Conservation (phyloP, 257 asterid species). For the Rhazya stricta region DNA sequence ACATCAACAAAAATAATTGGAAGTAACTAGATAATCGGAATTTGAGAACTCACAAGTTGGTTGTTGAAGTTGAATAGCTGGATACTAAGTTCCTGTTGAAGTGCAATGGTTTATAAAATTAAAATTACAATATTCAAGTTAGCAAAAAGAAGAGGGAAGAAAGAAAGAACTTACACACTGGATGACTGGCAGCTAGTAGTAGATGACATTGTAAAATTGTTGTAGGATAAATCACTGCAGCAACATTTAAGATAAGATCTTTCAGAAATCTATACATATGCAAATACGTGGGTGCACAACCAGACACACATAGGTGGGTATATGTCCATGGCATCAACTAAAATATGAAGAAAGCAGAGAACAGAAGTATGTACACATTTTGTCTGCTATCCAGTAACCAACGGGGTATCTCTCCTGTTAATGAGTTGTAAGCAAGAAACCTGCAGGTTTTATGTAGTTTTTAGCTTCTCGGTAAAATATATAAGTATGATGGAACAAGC, state of each 20-base stretch:
- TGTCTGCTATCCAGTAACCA: slow-evolving; percentile 40
- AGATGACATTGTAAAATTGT: slow-evolving; percentile 51
- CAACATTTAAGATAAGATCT: slow-evolving; percentile 12
- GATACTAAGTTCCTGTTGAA: slow-evolving; percentile 69
- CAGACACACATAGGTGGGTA: background rate
- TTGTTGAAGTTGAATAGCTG: slow-evolving; percentile 48
- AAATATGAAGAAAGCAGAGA: slow-evolving; percentile 5
- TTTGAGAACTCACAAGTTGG: slow-evolving; percentile 53
- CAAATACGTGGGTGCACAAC: background rate
- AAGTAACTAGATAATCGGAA: background rate
- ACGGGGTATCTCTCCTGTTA: slow-evolving; percentile 62
- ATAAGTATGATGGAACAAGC: background rate
- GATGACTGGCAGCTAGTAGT: slow-evolving; percentile 35
- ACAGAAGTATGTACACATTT: slow-evolving; percentile 44
- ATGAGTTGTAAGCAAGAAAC: slow-evolving; percentile 62
- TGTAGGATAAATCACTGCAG: slow-evolving; percentile 90
- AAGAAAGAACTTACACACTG: slow-evolving; percentile 41
- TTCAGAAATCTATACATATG: background rate
- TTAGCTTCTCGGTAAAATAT: background rate
- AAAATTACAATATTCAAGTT: slow-evolving; percentile 10
- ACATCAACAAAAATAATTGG: background rate
- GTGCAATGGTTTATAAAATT: slow-evolving; percentile 14
- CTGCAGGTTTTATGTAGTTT: slow-evolving; percentile 25
- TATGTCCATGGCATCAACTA: background rate
- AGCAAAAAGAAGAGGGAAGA: background rate